Evolutionary conservation across 805 yeast species (phyloP).

Genomic region (Cyberlindnera suaveolens): DNA sequence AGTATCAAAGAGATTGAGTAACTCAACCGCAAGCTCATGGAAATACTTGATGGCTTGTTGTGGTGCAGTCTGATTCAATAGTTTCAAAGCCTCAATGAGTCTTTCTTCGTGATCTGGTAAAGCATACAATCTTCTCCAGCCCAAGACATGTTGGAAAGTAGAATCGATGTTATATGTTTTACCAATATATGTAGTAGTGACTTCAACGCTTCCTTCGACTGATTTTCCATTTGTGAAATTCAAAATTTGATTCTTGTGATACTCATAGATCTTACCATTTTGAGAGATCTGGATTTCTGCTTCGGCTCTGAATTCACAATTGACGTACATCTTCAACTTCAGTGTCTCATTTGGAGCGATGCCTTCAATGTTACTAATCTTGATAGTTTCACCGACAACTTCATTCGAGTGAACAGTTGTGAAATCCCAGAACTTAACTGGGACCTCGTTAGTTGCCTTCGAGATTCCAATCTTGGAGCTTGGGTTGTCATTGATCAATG

Average conservation of each 20-base stretch:
- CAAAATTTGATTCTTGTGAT: slow-evolving; percentile 41
- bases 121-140: slow-evolving; percentile 39
- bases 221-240: slow-evolving; percentile 32
- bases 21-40: slow-evolving; percentile 42
- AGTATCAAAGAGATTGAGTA: slow-evolving; percentile 31
- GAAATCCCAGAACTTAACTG: slow-evolving; percentile 55
- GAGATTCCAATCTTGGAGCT: slow-evolving; percentile 48
- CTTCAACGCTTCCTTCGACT: slow-evolving; percentile 39
- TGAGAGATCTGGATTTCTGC: slow-evolving; percentile 46
- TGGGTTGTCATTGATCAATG: slow-evolving; percentile 49
- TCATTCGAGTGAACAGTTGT: slow-evolving; percentile 69
- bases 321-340: slow-evolving; percentile 49
- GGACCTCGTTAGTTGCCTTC: slow-evolving; percentile 60
- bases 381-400: slow-evolving; percentile 63
- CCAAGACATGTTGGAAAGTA: slow-evolving; percentile 46
- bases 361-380: slow-evolving; percentile 51
- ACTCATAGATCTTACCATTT: slow-evolving; percentile 42
- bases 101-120: slow-evolving; percentile 36
- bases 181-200: slow-evolving; percentile 64
- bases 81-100: slow-evolving; percentile 40
- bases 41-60: slow-evolving; percentile 52
- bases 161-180: slow-evolving; percentile 53
- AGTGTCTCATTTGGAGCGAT: slow-evolving; percentile 47
- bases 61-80: slow-evolving; percentile 49
- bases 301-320: slow-evolving; percentile 58